Conservation (phyloP, 306 rosid species). For the Acacia melanoxylon region DNA sequence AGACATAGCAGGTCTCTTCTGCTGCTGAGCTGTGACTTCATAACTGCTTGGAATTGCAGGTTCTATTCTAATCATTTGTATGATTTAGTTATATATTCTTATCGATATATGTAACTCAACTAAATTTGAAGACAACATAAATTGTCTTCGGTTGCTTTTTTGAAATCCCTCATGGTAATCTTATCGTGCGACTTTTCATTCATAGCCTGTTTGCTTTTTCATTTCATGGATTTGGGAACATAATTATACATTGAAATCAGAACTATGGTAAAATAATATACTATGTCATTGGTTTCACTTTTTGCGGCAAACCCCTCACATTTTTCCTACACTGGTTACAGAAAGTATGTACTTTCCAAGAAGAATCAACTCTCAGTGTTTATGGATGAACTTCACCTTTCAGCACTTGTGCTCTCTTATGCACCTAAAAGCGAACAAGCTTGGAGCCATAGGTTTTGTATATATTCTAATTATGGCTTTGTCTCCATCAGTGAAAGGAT, state of each 20-base stretch:
- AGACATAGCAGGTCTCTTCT: conserved; percentile 71
- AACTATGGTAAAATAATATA: too few species aligned
- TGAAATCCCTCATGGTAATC: neutral
- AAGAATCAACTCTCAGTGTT: too few species aligned
- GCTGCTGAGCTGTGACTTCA: conserved; percentile 78
- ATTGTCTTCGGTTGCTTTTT: conserved; percentile 17
- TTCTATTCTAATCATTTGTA: conserved; percentile 30
- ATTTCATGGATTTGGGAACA: conserved; percentile 3
- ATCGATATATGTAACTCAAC: conserved; percentile 9
- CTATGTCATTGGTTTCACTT: too few species aligned
- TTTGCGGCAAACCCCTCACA: too few species aligned
- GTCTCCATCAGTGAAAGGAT: conserved; percentile 19
- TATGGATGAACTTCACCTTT: conserved; percentile 68
- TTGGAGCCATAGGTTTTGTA: conserved; percentile 75
- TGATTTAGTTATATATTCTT: conserved; percentile 9
- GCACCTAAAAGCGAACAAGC: conserved; percentile 89
- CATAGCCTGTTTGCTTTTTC: neutral
- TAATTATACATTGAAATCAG: too few species aligned
- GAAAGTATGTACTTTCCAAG: too few species aligned
- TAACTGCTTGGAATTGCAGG: conserved; percentile 96
- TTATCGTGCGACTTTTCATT: neutral
- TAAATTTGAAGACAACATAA: neutral
- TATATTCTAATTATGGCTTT: conserved; percentile 33
- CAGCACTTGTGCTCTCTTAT: conserved; percentile 75
- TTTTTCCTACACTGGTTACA: too few species aligned